Evolutionary conservation across 1,139 yeast species (phyloP), one percentile per base, ranked within the genome.

Genomic region (Magnusiomyces paraingens): DNA sequence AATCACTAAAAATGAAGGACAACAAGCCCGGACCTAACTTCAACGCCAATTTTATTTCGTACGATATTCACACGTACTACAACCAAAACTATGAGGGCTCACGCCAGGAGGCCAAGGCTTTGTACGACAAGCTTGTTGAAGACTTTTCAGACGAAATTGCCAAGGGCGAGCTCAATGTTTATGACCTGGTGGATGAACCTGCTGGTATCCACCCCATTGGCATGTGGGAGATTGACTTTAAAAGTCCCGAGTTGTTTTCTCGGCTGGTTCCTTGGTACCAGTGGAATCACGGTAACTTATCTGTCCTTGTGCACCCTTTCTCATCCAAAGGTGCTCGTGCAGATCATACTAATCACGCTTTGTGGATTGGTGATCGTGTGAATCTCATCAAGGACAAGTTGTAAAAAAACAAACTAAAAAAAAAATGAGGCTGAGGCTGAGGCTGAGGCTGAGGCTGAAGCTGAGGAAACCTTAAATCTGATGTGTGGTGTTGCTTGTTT

Each of bases 11-110:
- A 26, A 26, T 26, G 32, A 26, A 26, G 8, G 32, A 26, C 32
- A 26, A 26, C 32, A 26, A 26, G 12, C 42, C 18, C 12, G 53
- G 45, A 17, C 38, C 44, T 11, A 21, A n/a, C 15, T 53, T 47
- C 38, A 49, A 38, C 47, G 39, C 32, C 32, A 26, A 26, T 8
- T 50, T 53, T 51, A 50, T 47, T 39, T 53, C 55, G 14, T 80
- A 74, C 67, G 84, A 80, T 64, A 70, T 80, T 60, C 84, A 80
- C 66, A 76, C 82, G 0, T 81, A 81, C 66, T 80, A 77, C 73
- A 71, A 73, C 61, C 70, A 73, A 48, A 71, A 69, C 52, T 70
- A 68, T 55, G 66, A 66, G 10, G 59, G 57, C 6, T 74, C 79
- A 55, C 63, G 68, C 22, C 58, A 69, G 39, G 69, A 66, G 41